These are phyloP conservation scores for Diddensiella caesifluorescens DNA, from an alignment of 805 yeast genomes.

Conservation along the genomic window DNA sequence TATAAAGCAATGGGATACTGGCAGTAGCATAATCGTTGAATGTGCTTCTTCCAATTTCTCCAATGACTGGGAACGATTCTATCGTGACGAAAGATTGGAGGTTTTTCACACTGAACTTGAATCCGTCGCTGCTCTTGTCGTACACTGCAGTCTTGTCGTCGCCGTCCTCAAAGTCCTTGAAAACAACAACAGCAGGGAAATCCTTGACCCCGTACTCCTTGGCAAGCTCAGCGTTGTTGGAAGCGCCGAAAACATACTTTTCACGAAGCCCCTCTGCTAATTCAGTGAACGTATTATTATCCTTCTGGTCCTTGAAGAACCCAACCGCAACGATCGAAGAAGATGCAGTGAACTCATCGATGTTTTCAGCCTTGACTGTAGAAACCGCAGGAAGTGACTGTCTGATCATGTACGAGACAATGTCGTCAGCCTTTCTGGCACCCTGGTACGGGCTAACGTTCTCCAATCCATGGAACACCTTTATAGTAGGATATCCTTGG, in stretches of 20 bases:
- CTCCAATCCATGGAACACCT: slow-evolving; percentile 51
- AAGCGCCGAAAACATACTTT: slow-evolving; percentile 53
- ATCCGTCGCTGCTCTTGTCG: slow-evolving; percentile 24
- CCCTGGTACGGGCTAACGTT: slow-evolving; percentile 63
- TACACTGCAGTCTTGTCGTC: slow-evolving; percentile 31
- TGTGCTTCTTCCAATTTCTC: slow-evolving; percentile 78
- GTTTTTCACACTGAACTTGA: slow-evolving; percentile 32
- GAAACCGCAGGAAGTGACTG: slow-evolving; percentile 75
- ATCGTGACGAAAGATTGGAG: slow-evolving; percentile 46
- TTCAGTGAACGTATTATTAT: slow-evolving; percentile 53
- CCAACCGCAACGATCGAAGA: slow-evolving; percentile 41
- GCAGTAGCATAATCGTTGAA: slow-evolving; percentile 69
- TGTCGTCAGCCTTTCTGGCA: slow-evolving; percentile 75
- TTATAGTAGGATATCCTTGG: slow-evolving; percentile 79
- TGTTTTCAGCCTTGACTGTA: slow-evolving; percentile 42
- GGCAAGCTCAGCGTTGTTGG: slow-evolving; percentile 38
- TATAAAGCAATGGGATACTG: slow-evolving; percentile 77
- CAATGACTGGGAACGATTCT: slow-evolving; percentile 77
- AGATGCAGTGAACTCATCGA: slow-evolving; percentile 46
- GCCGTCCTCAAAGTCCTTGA: slow-evolving; percentile 34
- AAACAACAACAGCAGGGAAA: slow-evolving; percentile 46
- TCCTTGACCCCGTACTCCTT: slow-evolving; percentile 35
- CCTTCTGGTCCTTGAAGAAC: slow-evolving; percentile 47
- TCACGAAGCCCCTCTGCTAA: slow-evolving; percentile 65
- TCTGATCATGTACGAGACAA: slow-evolving; percentile 71